These are phyloP conservation scores for Arxiozyma slooffiae DNA, from an alignment of 1,139 yeast genomes.

Conservation along the genomic window DNA sequence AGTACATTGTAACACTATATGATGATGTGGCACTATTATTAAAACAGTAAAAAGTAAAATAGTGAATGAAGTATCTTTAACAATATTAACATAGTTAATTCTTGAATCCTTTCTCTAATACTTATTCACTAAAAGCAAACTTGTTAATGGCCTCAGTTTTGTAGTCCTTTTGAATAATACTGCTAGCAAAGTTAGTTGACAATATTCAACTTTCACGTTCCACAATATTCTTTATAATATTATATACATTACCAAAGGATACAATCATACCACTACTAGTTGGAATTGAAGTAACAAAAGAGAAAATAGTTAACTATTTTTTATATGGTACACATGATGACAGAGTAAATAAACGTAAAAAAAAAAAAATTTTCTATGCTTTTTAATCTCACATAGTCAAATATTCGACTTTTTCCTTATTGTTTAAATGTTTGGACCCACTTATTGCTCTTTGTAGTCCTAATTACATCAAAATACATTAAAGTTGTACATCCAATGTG, in stretches of 20 bases:
- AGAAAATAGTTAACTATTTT: slow-evolving; percentile 9
- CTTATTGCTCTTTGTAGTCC: slow-evolving; percentile 26
- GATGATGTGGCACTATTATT: slow-evolving; percentile 47
- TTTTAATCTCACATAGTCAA: slow-evolving; percentile 11
- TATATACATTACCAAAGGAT: slow-evolving; percentile 40
- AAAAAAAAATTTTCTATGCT: slow-evolving; percentile 8
- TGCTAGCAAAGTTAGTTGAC: slow-evolving; percentile 42
- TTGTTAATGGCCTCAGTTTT: slow-evolving; percentile 47
- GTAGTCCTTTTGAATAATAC: slow-evolving; percentile 44
- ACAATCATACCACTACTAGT: slow-evolving; percentile 41
- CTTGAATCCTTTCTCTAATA: slow-evolving; percentile 17
- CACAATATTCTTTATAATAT: slow-evolving; percentile 50
- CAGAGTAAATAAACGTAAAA: slow-evolving; percentile 8
- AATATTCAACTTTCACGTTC: slow-evolving; percentile 42
- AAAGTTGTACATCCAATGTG: slow-evolving; percentile 18
- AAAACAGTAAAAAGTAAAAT: slow-evolving; percentile 30
- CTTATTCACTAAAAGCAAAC: slow-evolving; percentile 33
- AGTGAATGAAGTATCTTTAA: slow-evolving; percentile 14
- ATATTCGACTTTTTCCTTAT: slow-evolving; percentile 41
- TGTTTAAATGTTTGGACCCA: slow-evolving; percentile 54
- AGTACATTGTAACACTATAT: slow-evolving; percentile 4
- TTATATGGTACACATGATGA: slow-evolving; percentile 10
- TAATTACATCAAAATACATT: slow-evolving; percentile 17
- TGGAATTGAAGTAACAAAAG: slow-evolving; percentile 6
- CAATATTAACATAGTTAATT: slow-evolving; percentile 14